Base-by-base conservation (phyloP, 73 alveolate genomes). In the Paramecium primaurelia region DNA sequence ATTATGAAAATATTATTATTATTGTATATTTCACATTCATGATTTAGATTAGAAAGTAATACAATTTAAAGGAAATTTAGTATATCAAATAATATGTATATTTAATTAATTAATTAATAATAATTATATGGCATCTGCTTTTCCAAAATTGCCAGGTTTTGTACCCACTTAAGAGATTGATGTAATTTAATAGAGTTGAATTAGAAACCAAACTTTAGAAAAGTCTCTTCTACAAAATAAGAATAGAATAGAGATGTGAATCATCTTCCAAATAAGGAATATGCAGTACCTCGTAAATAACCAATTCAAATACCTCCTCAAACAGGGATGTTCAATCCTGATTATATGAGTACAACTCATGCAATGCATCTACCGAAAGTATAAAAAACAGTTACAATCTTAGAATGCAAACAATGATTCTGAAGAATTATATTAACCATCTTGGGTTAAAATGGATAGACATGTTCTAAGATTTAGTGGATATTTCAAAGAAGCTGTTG, bases 401-500 rank as follows among this genome's bases (percentile, higher is more conserved):
- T 34, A 71, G 64, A 87, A 86, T 88, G 85, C 36, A 32, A 49
- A 77, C 30, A 92, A 83, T 22, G 99, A 96, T 86, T 71, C 96
- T 37, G 89, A 93, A 36, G 98, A 93, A 92, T 97, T 95, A 84
- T 98, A 86, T 93, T 97, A 98, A 93, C 99, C 99, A 12, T 95
- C 97, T 49, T 97, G 93, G 95, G 99, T 95, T 8, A 98, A 98
- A 92, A 92, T 97, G 91, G 99, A 97, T 92, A 96, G 97, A 86
- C 93, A 97, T 95, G 99, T 97, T 22, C 95, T 98, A 44, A 45
- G 98, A 85, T 98, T 95, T 92, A 93, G 71, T 83, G 99, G 99
- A 25, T 98, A 92, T 80, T 98, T 98, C 98, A 97, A 96, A 77
- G 99, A 98, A 93, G 86, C 97, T 49, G 98, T 97, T 7, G 98